These are phyloP conservation scores for Pestalotiopsis sp. DNA, from an alignment of 2,329 filamentous ascomycete genomes.

Conservation along the genomic window DNA sequence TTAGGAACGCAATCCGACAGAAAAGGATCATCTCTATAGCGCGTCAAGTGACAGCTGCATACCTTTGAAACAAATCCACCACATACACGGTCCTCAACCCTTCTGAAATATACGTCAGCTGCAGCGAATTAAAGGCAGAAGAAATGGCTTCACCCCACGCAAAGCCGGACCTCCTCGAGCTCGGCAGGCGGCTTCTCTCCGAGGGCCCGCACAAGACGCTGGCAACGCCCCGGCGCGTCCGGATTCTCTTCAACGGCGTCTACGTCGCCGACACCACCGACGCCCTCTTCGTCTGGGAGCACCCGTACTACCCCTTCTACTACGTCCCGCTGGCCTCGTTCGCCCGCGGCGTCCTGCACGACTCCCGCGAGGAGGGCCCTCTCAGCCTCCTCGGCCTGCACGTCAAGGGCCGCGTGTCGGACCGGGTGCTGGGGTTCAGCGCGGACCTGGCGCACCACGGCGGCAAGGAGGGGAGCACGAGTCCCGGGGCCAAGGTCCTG, in stretches of 20 bases:
- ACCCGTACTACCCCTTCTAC: constrained; percentile 35
- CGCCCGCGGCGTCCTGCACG: constrained; percentile 11
- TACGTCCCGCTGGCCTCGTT: constrained; percentile 32
- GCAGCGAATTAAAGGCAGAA: background rate
- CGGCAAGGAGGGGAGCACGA: constrained; percentile 8
- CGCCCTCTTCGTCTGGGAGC: constrained; percentile 39
- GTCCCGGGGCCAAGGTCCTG: constrained; percentile 18
- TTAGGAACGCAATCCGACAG: no score
- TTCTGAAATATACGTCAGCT: background rate
- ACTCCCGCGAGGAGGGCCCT: constrained; percentile 10
- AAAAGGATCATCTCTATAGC: no score
- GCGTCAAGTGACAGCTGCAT: no score
- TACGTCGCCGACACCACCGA: constrained; percentile 36
- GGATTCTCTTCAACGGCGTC: constrained; percentile 29
- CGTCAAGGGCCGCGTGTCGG: constrained; percentile 19
- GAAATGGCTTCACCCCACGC: constrained; percentile 17
- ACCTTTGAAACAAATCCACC: background rate
- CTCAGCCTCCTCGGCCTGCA: constrained; percentile 23
- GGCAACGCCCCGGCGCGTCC: constrained; percentile 32
- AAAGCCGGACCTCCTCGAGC: constrained; percentile 24
- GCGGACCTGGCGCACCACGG: constrained; percentile 8
- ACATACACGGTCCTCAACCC: background rate
- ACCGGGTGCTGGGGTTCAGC: constrained; percentile 26
- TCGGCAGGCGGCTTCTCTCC: constrained; percentile 25
- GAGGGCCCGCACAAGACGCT: constrained; percentile 34